Evolutionary conservation across 2,329 filamentous ascomycete species (phyloP).

Genomic region (Penicillium sp.): DNA sequence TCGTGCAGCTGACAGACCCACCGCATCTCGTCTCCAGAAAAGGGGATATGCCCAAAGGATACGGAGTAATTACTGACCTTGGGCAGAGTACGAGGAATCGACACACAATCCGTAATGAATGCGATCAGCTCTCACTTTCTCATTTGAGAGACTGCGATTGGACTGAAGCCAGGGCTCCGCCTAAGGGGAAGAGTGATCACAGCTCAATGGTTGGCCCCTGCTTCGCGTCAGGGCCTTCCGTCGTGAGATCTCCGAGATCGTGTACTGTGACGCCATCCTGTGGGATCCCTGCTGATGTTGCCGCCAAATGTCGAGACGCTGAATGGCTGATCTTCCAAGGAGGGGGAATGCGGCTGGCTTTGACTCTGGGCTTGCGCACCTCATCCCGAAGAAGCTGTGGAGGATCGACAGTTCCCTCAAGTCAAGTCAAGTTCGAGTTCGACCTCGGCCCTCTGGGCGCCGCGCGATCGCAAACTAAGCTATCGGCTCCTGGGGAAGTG

Average conservation of each 20-base stretch:
- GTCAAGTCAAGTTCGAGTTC: background rate
- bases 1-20: constrained; percentile 18
- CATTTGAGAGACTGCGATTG: constrained; percentile 10
- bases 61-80: background rate
- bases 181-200: constrained; percentile 9
- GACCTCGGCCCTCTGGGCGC: background rate
- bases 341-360: background rate
- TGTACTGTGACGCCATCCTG: background rate
- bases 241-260: constrained; percentile 9
- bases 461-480: constrained; percentile 12
- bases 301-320: background rate
- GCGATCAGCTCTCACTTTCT: constrained; percentile 17
- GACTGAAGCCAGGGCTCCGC: constrained; percentile 10
- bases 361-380: background rate
- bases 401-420: constrained; percentile 1
- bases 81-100: background rate
- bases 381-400: background rate
- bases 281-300: background rate
- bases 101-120: too few species aligned
- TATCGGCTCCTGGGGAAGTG: constrained; percentile 6
- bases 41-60: constrained; percentile 8
- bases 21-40: constrained; percentile 14
- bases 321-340: background rate
- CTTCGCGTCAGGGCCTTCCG: constrained; percentile 2
- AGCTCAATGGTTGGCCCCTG: constrained; percentile 18